A percentile compares a stretch with the other conserved stretches of the same genome.
phyloP scores from a whole-genome alignment of 768 basidiomycete species.

The Trametes meyenii region DNA sequence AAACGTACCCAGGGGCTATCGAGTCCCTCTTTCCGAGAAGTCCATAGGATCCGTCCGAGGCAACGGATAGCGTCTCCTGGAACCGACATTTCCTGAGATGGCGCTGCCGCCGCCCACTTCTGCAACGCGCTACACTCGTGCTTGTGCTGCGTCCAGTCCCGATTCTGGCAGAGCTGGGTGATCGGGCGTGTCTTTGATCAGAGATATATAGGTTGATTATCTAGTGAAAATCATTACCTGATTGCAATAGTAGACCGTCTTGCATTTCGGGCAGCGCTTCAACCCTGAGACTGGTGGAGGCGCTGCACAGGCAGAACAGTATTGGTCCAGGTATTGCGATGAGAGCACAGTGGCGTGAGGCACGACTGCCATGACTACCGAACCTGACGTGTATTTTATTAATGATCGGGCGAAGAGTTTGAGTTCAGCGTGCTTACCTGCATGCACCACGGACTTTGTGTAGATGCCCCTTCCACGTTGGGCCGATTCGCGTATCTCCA shows the following conservation, averaged over 20 bases:
- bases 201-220: background rate
- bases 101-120: conserved; percentile 55
- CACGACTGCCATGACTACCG: conserved; percentile 53
- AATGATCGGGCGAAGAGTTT: background rate
- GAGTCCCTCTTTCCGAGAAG: conserved; percentile 54
- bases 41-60: conserved; percentile 76
- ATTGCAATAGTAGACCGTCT: conserved; percentile 74
- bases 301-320: conserved; percentile 73
- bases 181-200: background rate
- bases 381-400: conserved; percentile 45
- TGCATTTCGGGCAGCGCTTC: conserved; percentile 77
- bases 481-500: conserved; percentile 43
- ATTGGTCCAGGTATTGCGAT: conserved; percentile 54
- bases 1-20: conserved; percentile 59
- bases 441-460: conserved; percentile 37
- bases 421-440: conserved; percentile 38
- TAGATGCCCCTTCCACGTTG: conserved; percentile 52
- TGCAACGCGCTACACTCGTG: conserved; percentile 74
- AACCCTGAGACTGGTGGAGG: conserved; percentile 43
- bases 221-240: conserved; percentile 45
- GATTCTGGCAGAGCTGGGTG: conserved; percentile 64
- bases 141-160: conserved; percentile 78
- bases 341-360: conserved; percentile 72
- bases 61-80: conserved; percentile 83
- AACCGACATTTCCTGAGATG: conserved; percentile 47